These are phyloP conservation scores for Bondarzewia mesenterica DNA, from an alignment of 1,284 basidiomycete species.

Conservation along the genomic window DNA sequence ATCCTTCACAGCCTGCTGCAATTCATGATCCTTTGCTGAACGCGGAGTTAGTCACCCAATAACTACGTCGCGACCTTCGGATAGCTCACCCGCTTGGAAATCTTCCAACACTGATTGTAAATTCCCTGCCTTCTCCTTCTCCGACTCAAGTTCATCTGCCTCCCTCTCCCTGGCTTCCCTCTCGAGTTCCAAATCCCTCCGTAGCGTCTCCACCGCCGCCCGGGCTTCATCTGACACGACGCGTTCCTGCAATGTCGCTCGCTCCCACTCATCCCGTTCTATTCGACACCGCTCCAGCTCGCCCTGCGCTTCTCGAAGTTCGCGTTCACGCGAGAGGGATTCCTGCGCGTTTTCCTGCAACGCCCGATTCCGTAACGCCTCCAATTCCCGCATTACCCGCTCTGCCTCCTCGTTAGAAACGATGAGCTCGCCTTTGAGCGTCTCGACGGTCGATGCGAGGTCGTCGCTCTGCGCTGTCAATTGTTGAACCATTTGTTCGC, in stretches of 20 bases:
- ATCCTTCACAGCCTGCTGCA: constrained; percentile 73
- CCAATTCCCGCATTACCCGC: constrained; percentile 61
- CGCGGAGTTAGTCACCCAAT: not conserved
- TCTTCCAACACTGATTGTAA: constrained; percentile 91
- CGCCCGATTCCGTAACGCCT: constrained; percentile 52
- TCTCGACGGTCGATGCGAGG: constrained; percentile 59
- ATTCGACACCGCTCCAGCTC: constrained; percentile 80
- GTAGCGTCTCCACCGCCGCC: constrained; percentile 45
- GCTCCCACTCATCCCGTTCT: constrained; percentile 87
- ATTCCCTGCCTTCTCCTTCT: constrained; percentile 74
- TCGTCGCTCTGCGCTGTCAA: constrained; percentile 73
- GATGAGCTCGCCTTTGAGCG: constrained; percentile 73
- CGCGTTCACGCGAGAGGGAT: constrained; percentile 53
- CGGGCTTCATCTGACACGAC: constrained; percentile 63
- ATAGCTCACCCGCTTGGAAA: constrained; percentile 73
- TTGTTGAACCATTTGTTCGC: constrained; percentile 74
- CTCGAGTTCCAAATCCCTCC: constrained; percentile 63
- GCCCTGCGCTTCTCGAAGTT: constrained; percentile 70
- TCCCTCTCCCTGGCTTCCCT: constrained; percentile 46
- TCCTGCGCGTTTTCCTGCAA: constrained; percentile 63
- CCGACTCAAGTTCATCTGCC: constrained; percentile 51
- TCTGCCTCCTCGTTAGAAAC: constrained; percentile 68
- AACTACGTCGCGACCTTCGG: constrained; percentile 4
- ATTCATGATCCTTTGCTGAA: constrained; percentile 70
- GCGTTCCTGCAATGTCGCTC: constrained; percentile 67